Base-by-base conservation (phyloP, 2,329 filamentous ascomycete species). In the Trichothecium roseum region DNA sequence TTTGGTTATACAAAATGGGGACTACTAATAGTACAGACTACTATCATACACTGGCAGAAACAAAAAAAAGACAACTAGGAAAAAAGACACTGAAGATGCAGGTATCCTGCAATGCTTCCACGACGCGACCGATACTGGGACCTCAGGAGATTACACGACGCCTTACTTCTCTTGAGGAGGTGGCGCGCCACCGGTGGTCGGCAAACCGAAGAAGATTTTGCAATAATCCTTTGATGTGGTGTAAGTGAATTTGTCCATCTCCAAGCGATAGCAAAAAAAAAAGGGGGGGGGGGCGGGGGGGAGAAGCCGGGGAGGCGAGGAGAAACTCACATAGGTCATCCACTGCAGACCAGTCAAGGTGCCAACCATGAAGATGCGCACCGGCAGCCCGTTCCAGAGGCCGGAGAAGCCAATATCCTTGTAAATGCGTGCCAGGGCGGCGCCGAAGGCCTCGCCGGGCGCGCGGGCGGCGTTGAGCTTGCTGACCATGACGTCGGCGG, bases 371-470 rank as follows among this genome's bases (percentile, higher is more conserved):
- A 94, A 78, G 51, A 94, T 94, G 39, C 72, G 56, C 34, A 94
- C 82, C 0, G 84, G 81, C 30, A 95, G 63, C 8, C 88, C 88
- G 52, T 93, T 94, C 88, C 88, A 94, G 18, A 95, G 70, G n/a
- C 88, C 88, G 13, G 48, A 49, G 59, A 94, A 93, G 22, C 87
- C 87, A 51, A 93, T 91, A 27, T 93, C 83, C 50, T 71, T 74
- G 64, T 94, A 94, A 50, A 94, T 91, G 30, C 86, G 74, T 39
- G 74, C 63, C 47, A 84, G 73, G n/a, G 83, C 86, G 27, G 70
- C 68, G 14, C 81, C 84, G 44, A 89, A 85, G 2, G 74, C 75
- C 64, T 94, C 87, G 20, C 85, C 84, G 3, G 81, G 58, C 53
- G 78, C 68, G 35, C 85, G 78, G 48, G 79, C 79, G 22, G 84